Evolutionary conservation across 352 stramenopile species (phyloP).

Genomic region (Phytophthora syringae): DNA sequence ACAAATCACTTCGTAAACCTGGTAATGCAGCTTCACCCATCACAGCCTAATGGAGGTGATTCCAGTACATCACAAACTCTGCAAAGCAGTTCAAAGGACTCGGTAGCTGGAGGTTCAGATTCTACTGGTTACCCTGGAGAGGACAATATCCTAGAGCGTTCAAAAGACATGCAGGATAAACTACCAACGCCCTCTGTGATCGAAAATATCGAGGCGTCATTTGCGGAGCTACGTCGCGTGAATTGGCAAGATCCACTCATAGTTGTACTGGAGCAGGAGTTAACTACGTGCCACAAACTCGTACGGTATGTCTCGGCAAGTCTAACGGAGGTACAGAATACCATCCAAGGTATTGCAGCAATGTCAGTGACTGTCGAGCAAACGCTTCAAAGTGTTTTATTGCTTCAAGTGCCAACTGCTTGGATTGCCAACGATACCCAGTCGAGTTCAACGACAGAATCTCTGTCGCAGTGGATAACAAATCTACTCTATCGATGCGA

Average conservation of each 20-base stretch:
- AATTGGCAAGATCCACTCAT: constrained; percentile 53
- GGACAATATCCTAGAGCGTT: constrained; percentile 19
- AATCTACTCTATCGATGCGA: constrained; percentile 60
- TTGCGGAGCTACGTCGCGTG: not conserved
- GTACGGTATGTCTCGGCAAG: constrained; percentile 46
- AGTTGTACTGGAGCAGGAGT: constrained; percentile 75
- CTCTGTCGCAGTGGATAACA: constrained; percentile 60
- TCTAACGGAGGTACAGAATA: constrained; percentile 57
- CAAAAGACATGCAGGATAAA: constrained; percentile 31
- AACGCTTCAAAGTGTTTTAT: constrained; percentile 54
- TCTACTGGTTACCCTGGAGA: constrained; percentile 12
- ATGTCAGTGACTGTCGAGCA: constrained; percentile 70
- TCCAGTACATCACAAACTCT: not conserved
- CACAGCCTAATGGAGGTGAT: not conserved
- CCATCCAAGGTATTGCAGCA: constrained; percentile 55
- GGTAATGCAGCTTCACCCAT: constrained; percentile 50
- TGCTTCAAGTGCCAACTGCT: constrained; percentile 59
- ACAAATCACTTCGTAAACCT: constrained; percentile 43
- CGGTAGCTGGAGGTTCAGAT: not conserved
- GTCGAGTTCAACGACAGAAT: constrained; percentile 37
- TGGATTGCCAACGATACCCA: constrained; percentile 38
- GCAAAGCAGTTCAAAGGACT: not conserved
- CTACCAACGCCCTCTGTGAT: constrained; percentile 18
- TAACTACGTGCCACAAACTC: constrained; percentile 55
- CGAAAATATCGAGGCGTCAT: constrained; percentile 5